These are phyloP conservation scores for Chenopodium quinoa DNA, from an alignment of 148 eudicot genomes.

Conservation along the genomic window DNA sequence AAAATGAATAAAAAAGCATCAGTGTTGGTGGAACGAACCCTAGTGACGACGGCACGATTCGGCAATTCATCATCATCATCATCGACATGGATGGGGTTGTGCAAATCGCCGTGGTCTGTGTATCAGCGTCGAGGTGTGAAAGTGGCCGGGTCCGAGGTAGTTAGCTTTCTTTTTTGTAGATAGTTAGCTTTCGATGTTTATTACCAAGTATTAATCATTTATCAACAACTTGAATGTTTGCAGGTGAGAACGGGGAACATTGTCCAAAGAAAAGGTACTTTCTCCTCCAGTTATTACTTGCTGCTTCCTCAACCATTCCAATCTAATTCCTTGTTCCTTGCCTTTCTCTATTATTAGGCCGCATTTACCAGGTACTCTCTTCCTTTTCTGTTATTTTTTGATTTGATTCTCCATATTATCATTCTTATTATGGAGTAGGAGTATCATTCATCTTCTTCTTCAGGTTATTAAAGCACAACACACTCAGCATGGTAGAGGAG, in stretches of 20 bases:
- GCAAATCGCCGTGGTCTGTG: conserved; percentile 43
- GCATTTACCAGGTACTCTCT: conserved; percentile 55
- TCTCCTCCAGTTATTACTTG: background rate
- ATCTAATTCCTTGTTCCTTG: too few relatives aligned
- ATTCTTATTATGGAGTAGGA: too few relatives aligned
- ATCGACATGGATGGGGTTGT: background rate
- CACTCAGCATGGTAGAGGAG: conserved; percentile 86
- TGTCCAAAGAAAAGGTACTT: conserved; percentile 67
- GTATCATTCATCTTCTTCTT: too few relatives aligned
- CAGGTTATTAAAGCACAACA: conserved; percentile 87
- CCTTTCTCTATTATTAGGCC: conserved; percentile 37
- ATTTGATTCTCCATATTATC: too few relatives aligned
- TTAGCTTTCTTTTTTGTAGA: background rate
- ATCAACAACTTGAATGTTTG: background rate
- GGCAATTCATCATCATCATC: too few relatives aligned
- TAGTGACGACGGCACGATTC: background rate
- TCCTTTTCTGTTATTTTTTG: background rate
- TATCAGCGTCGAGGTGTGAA: conserved; percentile 69
- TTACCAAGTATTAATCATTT: background rate
- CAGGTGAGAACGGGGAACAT: conserved; percentile 79
- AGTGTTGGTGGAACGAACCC: background rate
- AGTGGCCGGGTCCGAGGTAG: conserved; percentile 65
- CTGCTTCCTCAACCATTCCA: background rate
- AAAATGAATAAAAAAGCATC: too few relatives aligned
- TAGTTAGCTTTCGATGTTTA: background rate